Base-by-base conservation (phyloP, 805 yeast species). In the Hanseniaspora jakobsenii region DNA sequence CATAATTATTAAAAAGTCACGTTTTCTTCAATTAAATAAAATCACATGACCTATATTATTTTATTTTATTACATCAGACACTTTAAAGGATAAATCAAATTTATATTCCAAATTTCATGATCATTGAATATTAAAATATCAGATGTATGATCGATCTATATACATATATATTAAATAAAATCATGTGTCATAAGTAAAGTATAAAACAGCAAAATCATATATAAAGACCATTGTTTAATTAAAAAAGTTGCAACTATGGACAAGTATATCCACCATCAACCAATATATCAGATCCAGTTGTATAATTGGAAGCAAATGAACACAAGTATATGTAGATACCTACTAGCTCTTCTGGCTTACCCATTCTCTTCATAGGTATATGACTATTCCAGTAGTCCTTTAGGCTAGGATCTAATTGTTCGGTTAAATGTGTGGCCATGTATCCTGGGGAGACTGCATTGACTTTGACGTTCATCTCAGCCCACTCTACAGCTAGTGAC, bases 371-470 rank as follows among this genome's bases (percentile, higher is more conserved):
- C 66, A 76, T 55, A 48, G 93, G 91, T 19, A 66, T 70, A 48
- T 66, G 47, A 6, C 60, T 50, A 59, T 68, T 60, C 82, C 82
- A 77, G 48, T 63, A 63, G 31, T 61, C 60, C 50, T 64, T 63
- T 48, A 66, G 61, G 37, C 69, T 72, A 24, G 57, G 53, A 27
- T 73, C 71, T 6, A 71, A 58, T 39, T 65, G 65, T 51, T 66
- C 69, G 6, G 77, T 68, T 50, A 83, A 69, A 50, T 78, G 84
- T 7, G 93, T 81, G 48, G 71, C 72, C 49, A 82, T 79, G 66
- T 84, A 83, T n/a, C 94, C 94, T 18, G 94, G 94, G 13, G 85
- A 77, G 24, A 83, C 72, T 23, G 82, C 67, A 66, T 83, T 83
- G 47, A 78, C 89, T 52, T 94, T 72, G 19, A 40, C 27, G n/a